A percentile compares a stretch with the other conserved stretches of the same genome.
These are phyloP conservation scores for Penicillium ucsense DNA, from an alignment of 495 filamentous ascomycete genomes.

Conservation along the genomic window DNA sequence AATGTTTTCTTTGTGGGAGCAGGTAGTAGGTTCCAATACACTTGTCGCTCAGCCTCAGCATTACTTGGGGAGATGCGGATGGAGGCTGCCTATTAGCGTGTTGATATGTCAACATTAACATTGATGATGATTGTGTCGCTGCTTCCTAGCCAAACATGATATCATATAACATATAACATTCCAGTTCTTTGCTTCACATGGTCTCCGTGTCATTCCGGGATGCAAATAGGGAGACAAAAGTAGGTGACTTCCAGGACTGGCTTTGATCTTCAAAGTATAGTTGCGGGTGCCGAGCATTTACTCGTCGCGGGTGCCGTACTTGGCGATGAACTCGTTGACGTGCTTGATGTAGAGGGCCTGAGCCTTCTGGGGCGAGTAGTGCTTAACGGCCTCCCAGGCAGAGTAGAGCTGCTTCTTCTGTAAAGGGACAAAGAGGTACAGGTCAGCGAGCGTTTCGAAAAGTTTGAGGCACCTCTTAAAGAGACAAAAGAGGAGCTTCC, in stretches of 20 bases:
- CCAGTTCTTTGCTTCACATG: neutral
- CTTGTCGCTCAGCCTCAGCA: neutral
- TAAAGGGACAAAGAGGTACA: neutral
- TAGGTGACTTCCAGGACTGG: neutral
- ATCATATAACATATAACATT: slow-evolving; percentile 3
- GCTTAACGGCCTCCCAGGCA: slow-evolving; percentile 59
- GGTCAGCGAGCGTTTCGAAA: neutral
- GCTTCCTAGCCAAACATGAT: slow-evolving; percentile 3
- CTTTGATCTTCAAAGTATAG: neutral
- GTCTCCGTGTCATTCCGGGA: neutral
- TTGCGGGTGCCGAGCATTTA: neutral
- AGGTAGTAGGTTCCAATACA: no score
- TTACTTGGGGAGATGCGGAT: neutral
- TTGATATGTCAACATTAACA: neutral
- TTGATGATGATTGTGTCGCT: slow-evolving; percentile 10
- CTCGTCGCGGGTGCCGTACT: slow-evolving; percentile 41
- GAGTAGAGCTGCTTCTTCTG: slow-evolving; percentile 72
- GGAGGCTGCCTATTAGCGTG: no score
- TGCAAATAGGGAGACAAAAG: neutral
- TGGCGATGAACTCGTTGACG: slow-evolving; percentile 58
- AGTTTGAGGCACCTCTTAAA: neutral
- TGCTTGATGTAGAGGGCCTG: slow-evolving; percentile 67
- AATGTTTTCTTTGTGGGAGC: no score
- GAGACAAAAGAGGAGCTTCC: neutral
- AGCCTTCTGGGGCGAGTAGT: slow-evolving; percentile 48